Evolutionary conservation across 345 rosid genomes (phyloP), one percentile per base, ranked within the genome.

Genomic region (Kandelia obovata): DNA sequence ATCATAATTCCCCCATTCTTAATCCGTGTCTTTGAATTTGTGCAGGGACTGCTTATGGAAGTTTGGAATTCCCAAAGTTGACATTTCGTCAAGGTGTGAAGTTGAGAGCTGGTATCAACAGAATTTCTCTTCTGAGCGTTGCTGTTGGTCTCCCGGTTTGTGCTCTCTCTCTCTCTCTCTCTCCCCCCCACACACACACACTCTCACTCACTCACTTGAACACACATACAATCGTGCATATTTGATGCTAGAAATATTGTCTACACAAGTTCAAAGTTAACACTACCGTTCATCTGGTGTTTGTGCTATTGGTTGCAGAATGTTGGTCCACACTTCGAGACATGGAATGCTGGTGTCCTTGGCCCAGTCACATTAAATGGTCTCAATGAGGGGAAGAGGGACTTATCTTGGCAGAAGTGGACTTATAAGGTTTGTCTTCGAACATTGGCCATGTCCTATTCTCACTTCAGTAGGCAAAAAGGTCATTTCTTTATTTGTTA

Each of bases 71-170:
- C 70, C 99, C 99, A 0, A 96, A 96, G 79, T 72, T 96, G 79
- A 82, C 96, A 15, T 89, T 84, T 65, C 78, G 83, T 47, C 64
- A 73, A 81, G 87, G 95, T 74, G 90, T 96, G 65, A 87, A 71
- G 62, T 71, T 96, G 76, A 86, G 90, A 82, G 91, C 95, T 63
- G 99, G 99, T 67, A 67, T 85, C 73, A 96, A 96, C 83, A 85
- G 77, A 78, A 87, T 96, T 63, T 83, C 91, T 5, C 84, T 92
- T 72, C 87, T 96, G 16, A 96, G 99, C 74, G 81, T 96, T 16
- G 94, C 98, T 15, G 97, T 96, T 75, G 99, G 99, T 67, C 97
- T 96, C 61, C 99, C 99, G 86, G 99, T 96, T 61, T 5, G 88
- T 76, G 66, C 61, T 73, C 58, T 25, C 49, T 53, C 75, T 73